Conservation (phyloP, 78 protist species). For the Cyanophora paradoxa region DNA sequence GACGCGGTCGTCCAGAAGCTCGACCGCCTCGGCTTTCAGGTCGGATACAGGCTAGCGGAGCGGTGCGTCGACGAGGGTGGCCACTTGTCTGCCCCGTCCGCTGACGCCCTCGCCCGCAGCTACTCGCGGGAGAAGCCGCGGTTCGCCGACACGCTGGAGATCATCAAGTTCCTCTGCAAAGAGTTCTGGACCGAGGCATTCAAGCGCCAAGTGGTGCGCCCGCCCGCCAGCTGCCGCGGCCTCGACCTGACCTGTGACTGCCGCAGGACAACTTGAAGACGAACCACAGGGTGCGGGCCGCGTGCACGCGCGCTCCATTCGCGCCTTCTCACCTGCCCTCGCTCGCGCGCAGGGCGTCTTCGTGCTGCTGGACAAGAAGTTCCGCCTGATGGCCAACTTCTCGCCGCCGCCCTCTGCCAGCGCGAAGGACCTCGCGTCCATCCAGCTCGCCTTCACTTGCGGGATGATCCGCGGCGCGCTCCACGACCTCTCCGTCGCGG, state of each 20-base stretch:
- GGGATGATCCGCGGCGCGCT: slow-evolving; percentile 43
- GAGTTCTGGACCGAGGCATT: slow-evolving; percentile 27
- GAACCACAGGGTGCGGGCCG: neutral
- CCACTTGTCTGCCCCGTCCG: neutral
- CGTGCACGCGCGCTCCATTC: neutral
- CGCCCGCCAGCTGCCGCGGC: slow-evolving; percentile 23
- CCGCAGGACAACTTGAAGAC: neutral
- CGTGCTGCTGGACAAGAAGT: slow-evolving; percentile 7
- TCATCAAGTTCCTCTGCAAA: slow-evolving; percentile 33
- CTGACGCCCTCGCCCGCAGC: neutral
- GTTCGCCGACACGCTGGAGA: slow-evolving; percentile 20
- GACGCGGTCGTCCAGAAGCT: neutral
- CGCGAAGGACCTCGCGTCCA: neutral
- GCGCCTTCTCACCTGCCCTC: neutral
- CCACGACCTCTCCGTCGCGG: neutral
- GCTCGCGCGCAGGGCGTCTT: slow-evolving; percentile 25
- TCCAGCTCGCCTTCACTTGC: neutral
- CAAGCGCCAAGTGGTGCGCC: slow-evolving; percentile 21
- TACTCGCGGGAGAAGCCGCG: neutral
- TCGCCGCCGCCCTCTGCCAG: neutral
- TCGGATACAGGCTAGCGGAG: slow-evolving; percentile 18
- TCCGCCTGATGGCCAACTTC: neutral
- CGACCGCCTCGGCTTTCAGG: slow-evolving; percentile 16
- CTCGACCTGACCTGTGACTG: neutral
- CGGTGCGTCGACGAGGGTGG: neutral